Percentiles rank a stretch among this genome's conserved stretches.
Conservation (phyloP, 352 stramenopile species). For the Pilasporangium apinafurcum region DNA sequence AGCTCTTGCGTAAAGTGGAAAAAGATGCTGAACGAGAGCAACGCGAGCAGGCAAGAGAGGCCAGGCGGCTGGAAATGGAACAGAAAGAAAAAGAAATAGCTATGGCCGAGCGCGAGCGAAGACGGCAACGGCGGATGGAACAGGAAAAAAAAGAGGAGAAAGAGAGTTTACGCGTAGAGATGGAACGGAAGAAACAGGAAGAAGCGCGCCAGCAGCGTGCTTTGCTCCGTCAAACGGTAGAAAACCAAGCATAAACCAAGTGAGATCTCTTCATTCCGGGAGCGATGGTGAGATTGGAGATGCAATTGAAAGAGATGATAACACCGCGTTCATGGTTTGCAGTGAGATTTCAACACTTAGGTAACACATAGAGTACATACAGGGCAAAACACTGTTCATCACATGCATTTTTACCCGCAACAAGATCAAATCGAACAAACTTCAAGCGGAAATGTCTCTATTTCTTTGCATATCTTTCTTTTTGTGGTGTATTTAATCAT, state of each 20-base stretch:
- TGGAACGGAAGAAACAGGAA: slow-evolving; percentile 35
- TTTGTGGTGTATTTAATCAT: not conserved
- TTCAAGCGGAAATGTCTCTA: too few species aligned
- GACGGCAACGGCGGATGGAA: slow-evolving; percentile 51
- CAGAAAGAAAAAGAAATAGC: slow-evolving; percentile 51
- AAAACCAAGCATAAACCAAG: slow-evolving; percentile 18
- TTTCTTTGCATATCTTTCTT: too few species aligned
- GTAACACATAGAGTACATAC: too few species aligned
- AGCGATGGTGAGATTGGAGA: too few species aligned
- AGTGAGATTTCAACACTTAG: too few species aligned
- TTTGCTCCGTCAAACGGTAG: slow-evolving; percentile 28
- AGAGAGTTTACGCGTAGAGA: slow-evolving; percentile 18
- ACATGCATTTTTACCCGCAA: too few species aligned
- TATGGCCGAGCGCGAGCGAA: slow-evolving; percentile 40
- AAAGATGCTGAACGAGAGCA: slow-evolving; percentile 49
- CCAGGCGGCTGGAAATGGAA: slow-evolving; percentile 37
- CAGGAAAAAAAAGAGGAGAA: slow-evolving; percentile 50
- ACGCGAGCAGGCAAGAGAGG: slow-evolving; percentile 46
- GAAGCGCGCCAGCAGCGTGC: slow-evolving; percentile 44
- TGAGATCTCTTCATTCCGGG: too few species aligned
- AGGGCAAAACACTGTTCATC: too few species aligned
- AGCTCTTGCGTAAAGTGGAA: slow-evolving; percentile 66
- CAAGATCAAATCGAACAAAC: too few species aligned
- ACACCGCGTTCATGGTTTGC: too few species aligned
- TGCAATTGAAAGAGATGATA: too few species aligned